These are phyloP conservation scores for Starmerella apicola DNA, from an alignment of 805 yeast species.

Conservation along the genomic window DNA sequence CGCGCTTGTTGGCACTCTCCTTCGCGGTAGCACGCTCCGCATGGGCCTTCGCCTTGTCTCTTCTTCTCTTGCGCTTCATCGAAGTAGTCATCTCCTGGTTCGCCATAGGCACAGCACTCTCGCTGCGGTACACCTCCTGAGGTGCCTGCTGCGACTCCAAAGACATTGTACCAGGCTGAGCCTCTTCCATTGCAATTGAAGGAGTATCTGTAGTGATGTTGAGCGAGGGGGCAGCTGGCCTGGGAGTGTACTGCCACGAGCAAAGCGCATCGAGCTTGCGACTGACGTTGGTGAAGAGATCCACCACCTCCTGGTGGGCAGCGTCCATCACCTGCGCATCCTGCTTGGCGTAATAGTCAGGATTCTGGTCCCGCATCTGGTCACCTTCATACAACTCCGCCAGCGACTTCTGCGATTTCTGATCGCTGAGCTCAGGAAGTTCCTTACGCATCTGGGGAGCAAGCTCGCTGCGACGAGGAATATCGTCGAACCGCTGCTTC, in stretches of 20 bases:
- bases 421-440: slow-evolving; percentile 60
- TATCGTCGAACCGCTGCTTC: slow-evolving; percentile 67
- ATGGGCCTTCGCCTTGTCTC: slow-evolving; percentile 50
- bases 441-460: slow-evolving; percentile 26
- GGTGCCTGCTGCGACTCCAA: slow-evolving; percentile 75
- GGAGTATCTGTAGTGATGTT: slow-evolving; percentile 76
- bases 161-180: slow-evolving; percentile 79
- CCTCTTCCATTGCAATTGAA: slow-evolving; percentile 85
- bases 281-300: slow-evolving; percentile 46
- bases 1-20: slow-evolving; percentile 27
- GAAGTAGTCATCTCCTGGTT: slow-evolving; percentile 18
- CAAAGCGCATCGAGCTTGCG: slow-evolving; percentile 76
- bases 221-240: slow-evolving; percentile 66
- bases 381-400: slow-evolving; percentile 91
- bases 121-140: slow-evolving; percentile 67
- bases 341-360: slow-evolving; percentile 35
- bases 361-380: slow-evolving; percentile 31
- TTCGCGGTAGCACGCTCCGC: slow-evolving; percentile 25
- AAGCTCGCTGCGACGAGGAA: slow-evolving; percentile 47
- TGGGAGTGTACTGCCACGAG: slow-evolving; percentile 91
- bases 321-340: slow-evolving; percentile 51
- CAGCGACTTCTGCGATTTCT: slow-evolving; percentile 72
- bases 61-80: slow-evolving; percentile 55
- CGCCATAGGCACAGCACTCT: slow-evolving; percentile 16
- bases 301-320: slow-evolving; percentile 68